These are phyloP conservation scores for Phylloporus sp. DNA, from an alignment of 768 basidiomycete species.

Conservation along the genomic window DNA sequence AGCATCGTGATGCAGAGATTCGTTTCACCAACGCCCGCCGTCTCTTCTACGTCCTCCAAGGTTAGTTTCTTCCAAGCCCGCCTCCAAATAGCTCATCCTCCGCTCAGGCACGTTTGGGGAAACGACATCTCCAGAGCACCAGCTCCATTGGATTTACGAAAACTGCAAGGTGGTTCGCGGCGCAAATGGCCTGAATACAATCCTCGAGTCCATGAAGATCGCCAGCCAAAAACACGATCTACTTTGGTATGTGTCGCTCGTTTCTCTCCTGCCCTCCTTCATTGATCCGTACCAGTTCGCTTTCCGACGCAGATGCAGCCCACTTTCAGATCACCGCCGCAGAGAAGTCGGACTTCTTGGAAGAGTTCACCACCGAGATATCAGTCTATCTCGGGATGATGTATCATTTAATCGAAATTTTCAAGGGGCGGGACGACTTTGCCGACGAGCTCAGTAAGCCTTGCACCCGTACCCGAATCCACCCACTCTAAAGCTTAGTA, in stretches of 20 bases:
- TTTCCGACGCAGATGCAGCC: constrained; percentile 68
- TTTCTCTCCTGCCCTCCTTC: neutral
- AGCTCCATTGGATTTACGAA: constrained; percentile 93
- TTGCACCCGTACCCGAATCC: neutral
- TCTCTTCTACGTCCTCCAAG: constrained; percentile 90
- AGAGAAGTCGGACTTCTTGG: constrained; percentile 74
- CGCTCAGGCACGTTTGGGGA: constrained; percentile 80
- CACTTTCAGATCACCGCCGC: constrained; percentile 65
- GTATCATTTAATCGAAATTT: constrained; percentile 91
- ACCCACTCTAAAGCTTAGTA: constrained; percentile 3
- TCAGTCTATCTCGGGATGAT: constrained; percentile 93
- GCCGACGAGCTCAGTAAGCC: constrained; percentile 92
- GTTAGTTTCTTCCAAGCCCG: constrained; percentile 34
- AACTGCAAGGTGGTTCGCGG: constrained; percentile 83
- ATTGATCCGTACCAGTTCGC: constrained; percentile 43
- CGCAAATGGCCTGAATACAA: constrained; percentile 76
- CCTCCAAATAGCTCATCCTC: constrained; percentile 4
- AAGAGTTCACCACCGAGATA: constrained; percentile 88
- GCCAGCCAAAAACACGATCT: constrained; percentile 84
- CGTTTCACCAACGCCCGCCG: constrained; percentile 84
- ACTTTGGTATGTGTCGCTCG: constrained; percentile 48
- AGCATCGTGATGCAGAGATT: constrained; percentile 78
- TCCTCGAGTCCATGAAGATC: constrained; percentile 86
- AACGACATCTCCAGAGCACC: constrained; percentile 87
- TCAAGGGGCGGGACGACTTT: constrained; percentile 90